These are phyloP conservation scores for Panaeolus papilionaceus DNA, from an alignment of 768 basidiomycete genomes.

Conservation along the genomic window DNA sequence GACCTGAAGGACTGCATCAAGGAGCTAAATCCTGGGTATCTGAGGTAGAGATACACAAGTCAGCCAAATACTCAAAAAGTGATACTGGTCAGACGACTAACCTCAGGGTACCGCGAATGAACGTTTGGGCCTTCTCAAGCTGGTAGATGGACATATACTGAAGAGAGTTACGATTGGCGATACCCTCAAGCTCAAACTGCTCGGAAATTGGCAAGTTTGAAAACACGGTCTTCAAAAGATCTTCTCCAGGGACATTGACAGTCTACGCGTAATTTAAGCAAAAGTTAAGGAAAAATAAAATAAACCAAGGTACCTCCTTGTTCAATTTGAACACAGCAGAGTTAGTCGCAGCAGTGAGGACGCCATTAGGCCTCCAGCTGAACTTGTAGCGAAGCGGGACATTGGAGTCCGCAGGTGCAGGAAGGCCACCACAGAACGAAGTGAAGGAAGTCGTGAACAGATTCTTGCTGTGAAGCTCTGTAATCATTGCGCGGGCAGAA, in stretches of 20 bases:
- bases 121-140: slow-evolving; percentile 58
- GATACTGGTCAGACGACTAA: slow-evolving; percentile 31
- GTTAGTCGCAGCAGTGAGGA: slow-evolving; percentile 81
- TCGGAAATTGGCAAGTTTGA: slow-evolving; percentile 68
- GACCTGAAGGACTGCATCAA: slow-evolving; percentile 75
- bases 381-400: slow-evolving; percentile 91
- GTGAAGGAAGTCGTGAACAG: slow-evolving; percentile 75
- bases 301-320: slow-evolving; percentile 50
- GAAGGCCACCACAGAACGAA: slow-evolving; percentile 94
- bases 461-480: slow-evolving; percentile 51
- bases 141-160: slow-evolving; percentile 72
- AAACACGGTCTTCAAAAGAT: slow-evolving; percentile 65
- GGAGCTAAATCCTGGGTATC: slow-evolving; percentile 84
- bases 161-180: slow-evolving; percentile 86
- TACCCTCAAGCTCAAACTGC: slow-evolving; percentile 75
- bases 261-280: background rate
- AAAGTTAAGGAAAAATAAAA: slow-evolving; percentile 4
- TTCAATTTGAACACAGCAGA: slow-evolving; percentile 68
- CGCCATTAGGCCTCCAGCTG: slow-evolving; percentile 92
- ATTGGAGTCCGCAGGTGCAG: slow-evolving; percentile 68
- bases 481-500: slow-evolving; percentile 77
- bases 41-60: slow-evolving; percentile 30
- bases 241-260: slow-evolving; percentile 39
- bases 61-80: background rate
- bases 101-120: slow-evolving; percentile 89